These are phyloP conservation scores for Fusarium sp. DNA, from an alignment of 2,329 filamentous ascomycete genomes.

Conservation along the genomic window DNA sequence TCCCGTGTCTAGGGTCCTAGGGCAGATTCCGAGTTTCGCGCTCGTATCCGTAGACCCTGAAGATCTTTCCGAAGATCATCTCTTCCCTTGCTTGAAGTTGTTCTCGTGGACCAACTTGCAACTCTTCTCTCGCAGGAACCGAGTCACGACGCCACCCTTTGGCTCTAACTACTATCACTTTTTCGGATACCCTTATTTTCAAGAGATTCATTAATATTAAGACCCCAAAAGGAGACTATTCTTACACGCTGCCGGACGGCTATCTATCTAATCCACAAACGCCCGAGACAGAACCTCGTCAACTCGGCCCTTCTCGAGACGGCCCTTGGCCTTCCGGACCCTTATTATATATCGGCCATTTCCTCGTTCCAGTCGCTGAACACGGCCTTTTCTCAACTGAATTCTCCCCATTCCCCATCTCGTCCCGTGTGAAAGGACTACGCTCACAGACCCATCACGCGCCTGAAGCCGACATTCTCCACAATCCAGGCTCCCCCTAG, in stretches of 20 bases:
- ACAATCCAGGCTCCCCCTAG: slow-evolving; percentile 51
- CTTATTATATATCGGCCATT: not conserved
- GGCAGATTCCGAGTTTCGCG: not conserved
- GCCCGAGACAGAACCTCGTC: slow-evolving; percentile 5
- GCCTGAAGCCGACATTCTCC: slow-evolving; percentile 49
- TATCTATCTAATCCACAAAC: not conserved
- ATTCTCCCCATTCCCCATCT: not conserved
- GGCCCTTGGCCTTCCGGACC: not conserved
- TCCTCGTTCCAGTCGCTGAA: not conserved
- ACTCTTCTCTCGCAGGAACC: not conserved
- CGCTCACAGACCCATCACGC: slow-evolving; percentile 45
- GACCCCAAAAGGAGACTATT: not conserved
- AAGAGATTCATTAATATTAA: not conserved
- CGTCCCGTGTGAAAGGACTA: too few relatives aligned
- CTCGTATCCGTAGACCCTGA: not conserved
- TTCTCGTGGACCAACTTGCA: not conserved
- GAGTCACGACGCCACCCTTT: not conserved
- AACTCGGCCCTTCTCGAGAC: slow-evolving; percentile 2
- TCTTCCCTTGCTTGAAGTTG: not conserved
- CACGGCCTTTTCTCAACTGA: not conserved
- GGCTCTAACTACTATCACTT: not conserved
- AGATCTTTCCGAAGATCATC: not conserved
- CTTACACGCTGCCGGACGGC: not conserved
- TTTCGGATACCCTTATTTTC: not conserved
- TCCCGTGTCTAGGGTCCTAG: not conserved